Conservation (phyloP, 495 filamentous ascomycete genomes). For the Penicillium lagena region DNA sequence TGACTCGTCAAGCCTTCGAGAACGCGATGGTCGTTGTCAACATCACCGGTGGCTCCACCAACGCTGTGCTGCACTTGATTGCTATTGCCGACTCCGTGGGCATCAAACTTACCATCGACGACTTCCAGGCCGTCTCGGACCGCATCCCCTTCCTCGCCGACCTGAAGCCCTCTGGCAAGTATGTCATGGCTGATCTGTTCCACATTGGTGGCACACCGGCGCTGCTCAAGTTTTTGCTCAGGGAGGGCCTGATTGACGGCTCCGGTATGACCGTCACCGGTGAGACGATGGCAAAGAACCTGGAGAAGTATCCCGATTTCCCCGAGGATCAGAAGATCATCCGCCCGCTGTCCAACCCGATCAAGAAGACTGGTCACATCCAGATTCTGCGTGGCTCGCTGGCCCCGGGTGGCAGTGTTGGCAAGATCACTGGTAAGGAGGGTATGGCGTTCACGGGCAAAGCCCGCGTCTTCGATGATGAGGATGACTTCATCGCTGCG, state of each 20-base stretch:
- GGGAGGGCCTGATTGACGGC: slow-evolving; percentile 84
- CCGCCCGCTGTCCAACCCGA: slow-evolving; percentile 82
- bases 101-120: slow-evolving; percentile 89
- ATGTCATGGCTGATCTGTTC: slow-evolving; percentile 89
- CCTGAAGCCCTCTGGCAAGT: slow-evolving; percentile 94
- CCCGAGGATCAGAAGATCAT: slow-evolving; percentile 84
- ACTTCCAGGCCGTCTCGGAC: slow-evolving; percentile 94
- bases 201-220: slow-evolving; percentile 88
- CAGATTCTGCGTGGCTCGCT: slow-evolving; percentile 91
- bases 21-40: slow-evolving; percentile 94
- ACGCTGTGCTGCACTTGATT: slow-evolving; percentile 94
- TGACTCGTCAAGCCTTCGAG: slow-evolving; percentile 89
- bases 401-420: slow-evolving; percentile 86
- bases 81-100: slow-evolving; percentile 94
- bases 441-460: slow-evolving; percentile 82
- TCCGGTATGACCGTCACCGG: slow-evolving; percentile 89
- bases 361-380: slow-evolving; percentile 92
- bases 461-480: slow-evolving; percentile 80
- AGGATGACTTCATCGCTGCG: slow-evolving; percentile 72
- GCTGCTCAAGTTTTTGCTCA: slow-evolving; percentile 85
- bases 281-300: slow-evolving; percentile 86
- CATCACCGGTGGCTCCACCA: slow-evolving; percentile 93
- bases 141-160: slow-evolving; percentile 90
- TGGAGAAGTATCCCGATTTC: slow-evolving; percentile 71
- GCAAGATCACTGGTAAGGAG: slow-evolving; percentile 98